Evolutionary conservation across 73 alveolate genomes (phyloP), one percentile per base, ranked within the genome.

Genomic region (Tetrahymena borealis): DNA sequence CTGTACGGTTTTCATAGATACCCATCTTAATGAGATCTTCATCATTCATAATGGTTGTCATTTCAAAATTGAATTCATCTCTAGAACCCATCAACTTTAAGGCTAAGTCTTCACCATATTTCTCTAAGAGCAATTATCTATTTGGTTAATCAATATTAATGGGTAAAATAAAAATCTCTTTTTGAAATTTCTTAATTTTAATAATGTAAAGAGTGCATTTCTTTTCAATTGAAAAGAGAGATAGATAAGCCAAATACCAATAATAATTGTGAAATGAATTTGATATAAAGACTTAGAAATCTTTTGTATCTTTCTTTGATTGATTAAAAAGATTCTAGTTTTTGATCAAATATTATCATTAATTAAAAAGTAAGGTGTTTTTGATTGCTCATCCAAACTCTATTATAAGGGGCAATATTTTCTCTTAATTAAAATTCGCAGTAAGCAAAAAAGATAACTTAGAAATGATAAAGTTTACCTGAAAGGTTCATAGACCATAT

Each of bases 401-500:
- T 39, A 79, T 90, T 39, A 78, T 90, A 91, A 6, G 5, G n/a
- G 33, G 85, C 33, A 24, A 24, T 60, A 1, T 24, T 20, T 60
- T 60, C n/a, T 24, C 28, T 60, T 18, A 18, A 18, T 24, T 15
- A 24, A 24, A 60, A 60, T 60, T 3, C 11, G 33, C 32, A 24
- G 85, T 60, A 60, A 60, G 85, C 28, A 60, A 35, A 60, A 60
- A n/a, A n/a, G n/a, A n/a, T n/a, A n/a, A n/a, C n/a, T n/a, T n/a
- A 16, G 85, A 60, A 60, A 12, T 60, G 28, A 60, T n/a, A 92
- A 92, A 13, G 39, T 93, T 32, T 91, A 39, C 91, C 93, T 93
- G 97, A 96, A 79, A 85, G 91, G 91, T 41, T 93, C 95, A 85
- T 85, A 90, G 31, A 93, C 78, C 91, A 39, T 33, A 40, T 93